Base-by-base conservation (phyloP, 495 filamentous ascomycete species). In the Penicillium bialowiezense region DNA sequence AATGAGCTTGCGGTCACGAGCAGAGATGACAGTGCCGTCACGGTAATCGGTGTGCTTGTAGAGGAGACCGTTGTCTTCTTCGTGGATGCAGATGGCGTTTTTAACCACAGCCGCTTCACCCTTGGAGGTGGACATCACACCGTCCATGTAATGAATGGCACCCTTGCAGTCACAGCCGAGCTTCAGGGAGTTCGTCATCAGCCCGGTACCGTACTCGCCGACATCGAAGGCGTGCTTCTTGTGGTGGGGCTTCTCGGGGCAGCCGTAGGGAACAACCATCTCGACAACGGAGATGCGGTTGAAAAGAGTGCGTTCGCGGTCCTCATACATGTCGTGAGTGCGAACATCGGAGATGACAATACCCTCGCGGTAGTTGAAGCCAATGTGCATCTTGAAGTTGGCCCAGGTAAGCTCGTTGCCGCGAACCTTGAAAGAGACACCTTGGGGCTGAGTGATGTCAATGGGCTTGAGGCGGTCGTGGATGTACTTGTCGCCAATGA, bases 301-400 rank as follows among this genome's bases (percentile, higher is more conserved):
- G 52, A 91, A 78, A 3, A 91, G 72, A 1, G 87, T 86, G 23
- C 91, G 80, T 37, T 87, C 78, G 24, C 73, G 85, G 26, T 90
- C 90, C 59, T 90, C 85, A 59, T 90, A 91, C 52, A 77, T 88
- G 69, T 96, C 91, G 59, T 91, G 91, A 72, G 85, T 92, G 26
- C 86, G 90, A 59, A 96, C 89, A 65, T 96, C 89, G 65, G 89
- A 91, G 20, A 97, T 77, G n/a, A 96, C 85, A 48, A 96, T 88
- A 35, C 91, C 91, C 65, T 97, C 91, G 15, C 89, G 82, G 69
- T 96, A 91, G 76, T 92, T 96, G 71, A 90, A 92, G 12, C 87
- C 85, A 35, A 91, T 68, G 52, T 70, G 67, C 65, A 70, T 72
- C 50, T 70, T 70, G 54, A 50, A 67, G 42, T 64, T 66, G 34